These are phyloP conservation scores for Fusarium sp. DNA, from an alignment of 2,329 filamentous ascomycete species.

Conservation along the genomic window DNA sequence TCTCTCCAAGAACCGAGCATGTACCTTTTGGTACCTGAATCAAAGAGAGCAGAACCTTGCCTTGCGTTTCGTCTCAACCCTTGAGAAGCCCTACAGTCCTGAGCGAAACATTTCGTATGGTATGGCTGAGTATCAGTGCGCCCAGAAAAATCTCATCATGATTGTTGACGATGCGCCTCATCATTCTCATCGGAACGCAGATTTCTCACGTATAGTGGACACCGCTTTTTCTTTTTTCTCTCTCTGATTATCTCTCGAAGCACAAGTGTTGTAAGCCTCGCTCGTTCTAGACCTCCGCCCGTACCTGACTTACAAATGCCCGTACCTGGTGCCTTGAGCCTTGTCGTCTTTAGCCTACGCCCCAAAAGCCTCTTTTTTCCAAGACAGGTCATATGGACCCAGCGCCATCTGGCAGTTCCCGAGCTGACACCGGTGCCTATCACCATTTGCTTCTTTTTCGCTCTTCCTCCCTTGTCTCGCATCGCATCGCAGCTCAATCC, in stretches of 20 bases:
- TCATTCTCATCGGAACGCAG: constrained; percentile 6
- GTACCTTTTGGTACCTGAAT: constrained; percentile 40
- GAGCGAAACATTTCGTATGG: constrained; percentile 14
- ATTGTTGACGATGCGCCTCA: constrained; percentile 3
- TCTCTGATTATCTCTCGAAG: background rate
- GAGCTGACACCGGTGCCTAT: constrained; percentile 21
- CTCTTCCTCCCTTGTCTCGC: constrained; percentile 16
- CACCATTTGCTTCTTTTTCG: background rate
- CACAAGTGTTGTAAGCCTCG: constrained; percentile 19
- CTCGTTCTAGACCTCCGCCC: constrained; percentile 19
- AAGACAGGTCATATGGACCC: constrained; percentile 26
- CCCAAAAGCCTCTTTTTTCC: constrained; percentile 32
- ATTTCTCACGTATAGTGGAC: constrained; percentile 5
- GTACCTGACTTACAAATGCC: constrained; percentile 24
- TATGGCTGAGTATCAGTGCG: background rate
- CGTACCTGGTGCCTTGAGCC: constrained; percentile 40
- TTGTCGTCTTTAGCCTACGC: constrained; percentile 9
- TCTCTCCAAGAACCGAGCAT: constrained; percentile 15
- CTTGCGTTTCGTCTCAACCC: constrained; percentile 22
- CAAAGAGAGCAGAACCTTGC: constrained; percentile 6
- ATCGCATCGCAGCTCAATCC: constrained; percentile 3
- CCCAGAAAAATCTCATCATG: background rate
- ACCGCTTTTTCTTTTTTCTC: constrained; percentile 22
- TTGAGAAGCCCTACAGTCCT: background rate
- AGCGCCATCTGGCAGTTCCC: constrained; percentile 38